These are phyloP conservation scores for Suhomyces kilbournensis DNA, from an alignment of 805 yeast genomes.

Conservation along the genomic window DNA sequence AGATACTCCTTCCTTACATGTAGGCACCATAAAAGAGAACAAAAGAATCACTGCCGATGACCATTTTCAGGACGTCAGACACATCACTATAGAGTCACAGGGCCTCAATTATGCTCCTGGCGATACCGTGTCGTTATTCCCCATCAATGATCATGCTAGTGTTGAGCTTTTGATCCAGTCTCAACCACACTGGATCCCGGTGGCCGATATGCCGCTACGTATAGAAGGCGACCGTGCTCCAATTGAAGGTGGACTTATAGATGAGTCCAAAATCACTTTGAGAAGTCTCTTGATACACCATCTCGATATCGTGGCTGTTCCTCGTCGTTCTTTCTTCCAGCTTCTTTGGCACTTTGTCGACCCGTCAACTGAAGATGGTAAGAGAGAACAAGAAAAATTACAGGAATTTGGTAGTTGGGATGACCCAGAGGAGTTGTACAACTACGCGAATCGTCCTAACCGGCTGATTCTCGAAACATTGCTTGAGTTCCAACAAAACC, in stretches of 20 bases:
- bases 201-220: slow-evolving; percentile 59
- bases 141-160: slow-evolving; percentile 60
- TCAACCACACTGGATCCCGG: slow-evolving; percentile 66
- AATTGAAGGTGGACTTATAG: slow-evolving; percentile 60
- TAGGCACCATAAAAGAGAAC: slow-evolving; percentile 51
- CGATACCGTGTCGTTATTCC: slow-evolving; percentile 75
- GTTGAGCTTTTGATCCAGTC: slow-evolving; percentile 63
- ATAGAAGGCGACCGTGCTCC: slow-evolving; percentile 36
- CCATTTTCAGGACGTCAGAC: slow-evolving; percentile 91
- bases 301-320: slow-evolving; percentile 78
- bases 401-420: slow-evolving; percentile 69
- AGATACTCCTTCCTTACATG: slow-evolving; percentile 11
- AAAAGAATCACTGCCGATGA: slow-evolving; percentile 60
- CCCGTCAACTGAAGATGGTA: slow-evolving; percentile 50
- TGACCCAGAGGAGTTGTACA: slow-evolving; percentile 77
- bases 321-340: slow-evolving; percentile 78
- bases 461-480: slow-evolving; percentile 82
- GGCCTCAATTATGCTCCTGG: slow-evolving; percentile 60
- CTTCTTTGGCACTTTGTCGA: slow-evolving; percentile 64
- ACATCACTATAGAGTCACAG: slow-evolving; percentile 43
- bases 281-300: slow-evolving; percentile 73
- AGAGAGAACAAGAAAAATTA: slow-evolving; percentile 72
- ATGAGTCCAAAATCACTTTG: slow-evolving; percentile 52
- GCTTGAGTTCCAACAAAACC: slow-evolving; percentile 69
- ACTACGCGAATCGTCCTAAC: slow-evolving; percentile 92